Base-by-base conservation (phyloP, 352 stramenopile genomes). In the Phytophthora fragariae region DNA sequence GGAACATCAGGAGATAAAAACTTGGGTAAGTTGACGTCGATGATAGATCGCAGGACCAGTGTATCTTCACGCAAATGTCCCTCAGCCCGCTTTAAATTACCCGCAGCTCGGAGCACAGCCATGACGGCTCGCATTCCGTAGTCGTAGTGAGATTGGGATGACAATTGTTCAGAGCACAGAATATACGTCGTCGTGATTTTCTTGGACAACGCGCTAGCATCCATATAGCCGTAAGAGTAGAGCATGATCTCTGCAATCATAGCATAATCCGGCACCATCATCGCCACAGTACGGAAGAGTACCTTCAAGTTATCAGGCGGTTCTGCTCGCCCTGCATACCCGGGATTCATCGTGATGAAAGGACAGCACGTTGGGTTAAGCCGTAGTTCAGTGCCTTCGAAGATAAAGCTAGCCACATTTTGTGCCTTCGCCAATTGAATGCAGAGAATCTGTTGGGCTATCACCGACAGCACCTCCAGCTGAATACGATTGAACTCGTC, bases 81-180 rank as follows among this genome's bases (percentile, higher is more conserved):
- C 31, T 95, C 88, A 0, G 84, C 86, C 37, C 93, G 83, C 54
- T 97, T 96, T 27, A 98, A 79, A 62, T 98, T 98, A 17, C 95
- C 95, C 6, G 95, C 93, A 8, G 95, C 95, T 54, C 97, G 89
- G 46, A 99, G 84, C 24, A 98, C 96, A 15, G 95, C 96, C 82
- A 98, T 97, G 14, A 99, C 94, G 4, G 96, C 96, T 35, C 96
- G 81, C 92, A 99, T 98, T 27, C 96, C 95, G 77, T 98, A 99
- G 70, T 99, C 96, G 67, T 99, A 99, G 65, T 99, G 96, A 55
- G 93, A 97, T 65, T 99, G 96, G 17, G 89, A 98, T 9, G 91
- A 98, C 3, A 99, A 77, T 68, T 99, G 96, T 68, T 99, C 94
- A 1, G 92, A 98, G 72, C 92, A 98, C 15, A 99, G 74, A 41